phyloP scores from a whole-genome alignment of 306 rosid species.

The Cercis canadensis region DNA sequence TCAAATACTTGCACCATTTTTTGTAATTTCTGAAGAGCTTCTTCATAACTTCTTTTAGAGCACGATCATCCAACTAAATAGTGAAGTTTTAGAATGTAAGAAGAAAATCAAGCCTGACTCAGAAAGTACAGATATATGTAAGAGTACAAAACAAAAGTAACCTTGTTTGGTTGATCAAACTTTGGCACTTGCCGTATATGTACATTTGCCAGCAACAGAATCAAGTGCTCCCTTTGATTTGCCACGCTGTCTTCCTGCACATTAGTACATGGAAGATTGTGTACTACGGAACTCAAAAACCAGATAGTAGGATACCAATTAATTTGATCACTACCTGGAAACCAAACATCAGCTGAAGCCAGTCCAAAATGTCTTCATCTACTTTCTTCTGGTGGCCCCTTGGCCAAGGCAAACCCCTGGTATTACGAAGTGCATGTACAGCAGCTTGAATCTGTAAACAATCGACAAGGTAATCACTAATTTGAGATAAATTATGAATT shows the following conservation, averaged over 20 bases:
- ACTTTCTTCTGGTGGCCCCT: conserved; percentile 56
- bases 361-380: conserved; percentile 85
- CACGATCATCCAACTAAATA: conserved; percentile 80
- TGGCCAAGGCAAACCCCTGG: conserved; percentile 94
- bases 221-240: conserved; percentile 98
- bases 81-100: conserved; percentile 29
- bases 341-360: conserved; percentile 96
- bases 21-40: conserved; percentile 91
- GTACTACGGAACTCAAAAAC: conserved; percentile 24
- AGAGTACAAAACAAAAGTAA: conserved; percentile 38
- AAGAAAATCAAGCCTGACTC: conserved; percentile 8
- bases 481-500: neutral
- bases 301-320: conserved; percentile 28
- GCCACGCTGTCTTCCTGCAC: conserved; percentile 84
- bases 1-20: conserved; percentile 94
- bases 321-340: conserved; percentile 71
- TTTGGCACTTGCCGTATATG: conserved; percentile 72
- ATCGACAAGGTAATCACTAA: conserved; percentile 19
- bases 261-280: conserved; percentile 38
- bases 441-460: conserved; percentile 72
- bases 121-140: conserved; percentile 24
- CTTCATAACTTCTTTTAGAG: conserved; percentile 89
- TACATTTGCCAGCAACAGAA: conserved; percentile 93
- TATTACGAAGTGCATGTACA: conserved; percentile 80
- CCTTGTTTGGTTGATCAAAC: conserved; percentile 83